Evolutionary conservation across 257 asterid species (phyloP), one percentile per base, ranked within the genome.

Genomic region (Knoxia roxburghii): DNA sequence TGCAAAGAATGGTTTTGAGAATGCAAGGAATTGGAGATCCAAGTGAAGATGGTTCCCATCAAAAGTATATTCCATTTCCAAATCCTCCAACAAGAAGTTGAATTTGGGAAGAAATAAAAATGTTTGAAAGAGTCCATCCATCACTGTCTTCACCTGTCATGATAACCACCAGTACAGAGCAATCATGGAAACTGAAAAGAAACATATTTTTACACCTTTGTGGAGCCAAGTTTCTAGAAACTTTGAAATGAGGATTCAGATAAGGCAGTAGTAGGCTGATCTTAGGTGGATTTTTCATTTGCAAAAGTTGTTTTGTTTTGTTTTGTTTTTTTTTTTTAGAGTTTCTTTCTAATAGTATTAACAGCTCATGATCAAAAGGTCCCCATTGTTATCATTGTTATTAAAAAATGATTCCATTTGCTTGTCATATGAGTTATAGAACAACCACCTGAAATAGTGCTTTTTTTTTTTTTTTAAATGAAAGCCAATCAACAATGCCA

Each of bases 1-100:
- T 69, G 76, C 75, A 70, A 85, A 78, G 82, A 89, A 92, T 81
- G 98, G 98, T 4, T 92, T 92, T 73, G 98, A 92, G 75, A 76
- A 74, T 89, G 96, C 95, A 20, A 89, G 82, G 67, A 32, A 81
- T 0, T 87, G 97, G 98, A 87, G 78, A 30, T 87, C 98, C 37
- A 80, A 79, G 33, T 84, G 72, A 79, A 69, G 48, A 55, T 46
- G 67, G 55, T 12, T n/a, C 63, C 32, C 13, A 39, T 37, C 37
- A 49, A 27, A 50, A 61, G 51, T 17, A 30, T 62, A 32, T 45
- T 63, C 41, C 29, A n/a, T n/a, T n/a, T 37, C 9, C 41, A 9
- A 46, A 63, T 21, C 29, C n/a, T 26, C 27, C 58, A 67, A 58
- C 57, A 64, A 29, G n/a, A n/a, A n/a, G n/a, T n/a, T n/a, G n/a